These are phyloP conservation scores for Sistotremastrum niveocremeum DNA, from an alignment of 768 basidiomycete species.

Conservation along the genomic window DNA sequence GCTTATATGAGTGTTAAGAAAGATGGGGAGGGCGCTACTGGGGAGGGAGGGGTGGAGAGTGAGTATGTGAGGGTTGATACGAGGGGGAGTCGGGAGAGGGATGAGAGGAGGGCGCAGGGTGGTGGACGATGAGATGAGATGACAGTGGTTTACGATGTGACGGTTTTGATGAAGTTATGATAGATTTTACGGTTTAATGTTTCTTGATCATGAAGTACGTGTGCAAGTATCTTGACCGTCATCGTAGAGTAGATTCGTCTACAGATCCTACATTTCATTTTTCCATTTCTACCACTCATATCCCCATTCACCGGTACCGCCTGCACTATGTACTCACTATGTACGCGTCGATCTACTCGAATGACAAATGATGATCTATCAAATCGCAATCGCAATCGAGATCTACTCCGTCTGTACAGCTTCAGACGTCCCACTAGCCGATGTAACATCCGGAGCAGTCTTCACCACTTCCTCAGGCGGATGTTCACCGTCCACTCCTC, in stretches of 20 bases:
- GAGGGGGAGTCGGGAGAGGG: slow-evolving; percentile 42
- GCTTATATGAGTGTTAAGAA: slow-evolving; percentile 61
- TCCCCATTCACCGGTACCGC: too few species aligned
- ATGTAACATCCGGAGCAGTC: not conserved
- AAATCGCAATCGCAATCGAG: not conserved
- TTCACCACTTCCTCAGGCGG: too few species aligned
- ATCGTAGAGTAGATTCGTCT: too few species aligned
- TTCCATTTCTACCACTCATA: too few species aligned
- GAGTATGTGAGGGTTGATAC: slow-evolving; percentile 81
- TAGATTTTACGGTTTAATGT: too few species aligned
- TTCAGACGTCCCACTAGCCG: not conserved
- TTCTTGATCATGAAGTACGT: too few species aligned
- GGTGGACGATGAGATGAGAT: not conserved
- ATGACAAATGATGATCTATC: not conserved
- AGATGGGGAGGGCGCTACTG: slow-evolving; percentile 27
- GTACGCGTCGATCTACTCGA: too few species aligned
- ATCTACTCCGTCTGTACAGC: not conserved
- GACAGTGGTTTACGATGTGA: not conserved
- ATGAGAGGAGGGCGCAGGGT: slow-evolving; percentile 2
- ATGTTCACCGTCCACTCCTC: not conserved
- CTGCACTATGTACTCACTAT: too few species aligned
- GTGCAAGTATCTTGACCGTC: too few species aligned
- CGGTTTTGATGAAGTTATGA: too few species aligned
- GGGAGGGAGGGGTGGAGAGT: slow-evolving; percentile 34
- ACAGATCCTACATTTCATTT: too few species aligned